These are phyloP conservation scores for Mucor ambiguus DNA, from an alignment of 371 early-diverging fungal genomes.

Conservation along the genomic window DNA sequence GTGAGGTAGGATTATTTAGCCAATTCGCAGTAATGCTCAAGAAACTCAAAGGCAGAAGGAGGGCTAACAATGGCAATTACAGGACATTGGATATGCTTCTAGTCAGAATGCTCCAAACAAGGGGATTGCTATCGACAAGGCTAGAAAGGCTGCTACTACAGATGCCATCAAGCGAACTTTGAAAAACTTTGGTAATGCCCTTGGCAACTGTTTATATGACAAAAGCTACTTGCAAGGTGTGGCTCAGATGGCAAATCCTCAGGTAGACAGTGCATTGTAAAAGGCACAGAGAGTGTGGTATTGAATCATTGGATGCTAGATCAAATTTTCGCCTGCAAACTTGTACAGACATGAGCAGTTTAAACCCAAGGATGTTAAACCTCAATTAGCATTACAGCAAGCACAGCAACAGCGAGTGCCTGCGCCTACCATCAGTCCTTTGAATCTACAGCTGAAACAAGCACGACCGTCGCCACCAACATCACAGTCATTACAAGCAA, in stretches of 20 bases:
- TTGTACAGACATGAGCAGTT: constrained; percentile 36
- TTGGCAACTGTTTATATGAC: constrained; percentile 98
- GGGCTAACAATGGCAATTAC: background rate
- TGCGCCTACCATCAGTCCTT: background rate
- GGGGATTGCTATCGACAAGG: constrained; percentile 89
- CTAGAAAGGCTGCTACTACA: constrained; percentile 96
- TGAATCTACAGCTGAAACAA: background rate
- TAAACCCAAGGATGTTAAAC: background rate
- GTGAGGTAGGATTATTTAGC: constrained; percentile 92
- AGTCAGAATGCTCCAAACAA: constrained; percentile 86
- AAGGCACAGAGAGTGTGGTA: background rate
- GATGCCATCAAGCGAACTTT: constrained; percentile 96
- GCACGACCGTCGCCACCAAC: background rate
- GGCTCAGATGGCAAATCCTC: constrained; percentile 30
- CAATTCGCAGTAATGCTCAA: background rate
- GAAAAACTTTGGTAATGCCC: constrained; percentile 90
- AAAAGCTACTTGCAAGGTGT: constrained; percentile 79
- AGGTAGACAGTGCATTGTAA: too few relatives aligned
- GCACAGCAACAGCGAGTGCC: background rate
- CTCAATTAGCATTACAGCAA: background rate
- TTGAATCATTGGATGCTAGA: constrained; percentile 1
- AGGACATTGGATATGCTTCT: constrained; percentile 52
- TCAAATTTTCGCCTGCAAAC: constrained; percentile 26
- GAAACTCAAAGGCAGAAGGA: background rate
- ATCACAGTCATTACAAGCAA: background rate